Evolutionary conservation across 495 filamentous ascomycete genomes (phyloP), one percentile per base, ranked within the genome.

Genomic region (Chaetomidium leptoderma): DNA sequence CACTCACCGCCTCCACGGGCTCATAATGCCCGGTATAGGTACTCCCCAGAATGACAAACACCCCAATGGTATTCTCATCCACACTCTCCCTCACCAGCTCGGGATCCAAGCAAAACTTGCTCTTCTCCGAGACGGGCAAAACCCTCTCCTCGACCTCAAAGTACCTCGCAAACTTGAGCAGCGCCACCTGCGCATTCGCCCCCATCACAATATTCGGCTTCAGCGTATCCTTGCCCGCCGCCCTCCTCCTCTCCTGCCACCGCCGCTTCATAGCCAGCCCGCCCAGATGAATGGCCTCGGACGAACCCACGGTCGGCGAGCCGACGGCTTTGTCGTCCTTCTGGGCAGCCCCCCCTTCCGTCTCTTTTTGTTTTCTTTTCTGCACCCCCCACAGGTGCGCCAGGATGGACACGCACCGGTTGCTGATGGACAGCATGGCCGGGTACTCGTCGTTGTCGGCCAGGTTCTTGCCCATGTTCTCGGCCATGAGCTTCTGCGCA

Each of bases 21-120:
- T 91, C 86, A 58, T 82, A 90, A 58, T 90, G 87, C 0, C 87
- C 87, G 0, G 87, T 90, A 54, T 90, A 90, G 0, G 88, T 91
- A 52, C 77, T 83, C 13, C 87, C 88, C 27, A 90, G 59, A 47
- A 89, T 91, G 3, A 86, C 83, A 67, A 90, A 91, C 4, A 91
- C 71, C 6, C 88, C 87, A 61, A 90, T 90, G 0, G 87, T 90
- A 53, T 91, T 89, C 67, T 90, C 86, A 60, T 90, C 86, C 33
- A 90, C 74, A 47, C 83, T 88, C 59, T 88, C 62, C 57, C 75
- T 78, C 2, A 90, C 82, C 36, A 83, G 64, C 11, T 83, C 74
- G 2, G 85, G 78, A 60, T 90, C 86, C 3, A 90, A 74, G 17
- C 83, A 73, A 62, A 77, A 87, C 5, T 80, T 70, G 55, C 83